Base-by-base conservation (phyloP, 495 filamentous ascomycete species). In the Chaetomium fimeti region DNA sequence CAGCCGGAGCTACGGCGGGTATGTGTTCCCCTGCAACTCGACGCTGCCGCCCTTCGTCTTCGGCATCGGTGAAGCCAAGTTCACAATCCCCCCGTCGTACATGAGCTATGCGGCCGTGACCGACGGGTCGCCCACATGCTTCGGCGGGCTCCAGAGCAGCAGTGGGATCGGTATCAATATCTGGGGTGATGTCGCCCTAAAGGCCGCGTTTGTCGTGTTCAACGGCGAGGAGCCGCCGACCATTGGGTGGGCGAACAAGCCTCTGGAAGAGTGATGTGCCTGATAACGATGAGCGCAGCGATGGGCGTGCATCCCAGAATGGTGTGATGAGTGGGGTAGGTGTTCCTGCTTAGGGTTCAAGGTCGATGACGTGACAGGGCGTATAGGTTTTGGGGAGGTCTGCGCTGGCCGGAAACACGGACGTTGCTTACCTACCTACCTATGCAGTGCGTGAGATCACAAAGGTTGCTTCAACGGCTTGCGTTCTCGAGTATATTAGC, bases 121-220 rank as follows among this genome's bases (percentile, higher is more conserved):
- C 42, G 22, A 49, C 4, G 66, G 63, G 5, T 64, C 55, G 28
- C 27, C 51, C 5, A 80, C 68, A 62, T 91, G 88, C 78, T 87
- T 82, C 69, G 88, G 88, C 61, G 85, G 85, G 29, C 79, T 91
- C 63, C 88, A 91, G 79, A 78, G 76, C 62, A 87, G 87, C 75
- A 75, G 74, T 25, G 83, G 84, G 49, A 75, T 91, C 27, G 84
- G 81, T 27, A 84, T 91, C 71, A 85, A 83, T 64, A 91, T 94
- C 75, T 88, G 89, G 61, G 90, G 90, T 48, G 90, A 92, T 63
- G 83, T 92, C 54, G 91, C 91, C 71, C 83, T 94, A 66, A 92
- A 93, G 82, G 84, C 83, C 66, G 87, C 90, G 68, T 92, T 88
- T 69, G 89, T 89, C 20, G 86, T 94, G 32, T 92, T 91, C 71